A percentile compares a stretch with the other conserved stretches of the same genome.
These are phyloP conservation scores for Gelatoporia subvermispora DNA, from an alignment of 768 basidiomycete species.

Conservation along the genomic window DNA sequence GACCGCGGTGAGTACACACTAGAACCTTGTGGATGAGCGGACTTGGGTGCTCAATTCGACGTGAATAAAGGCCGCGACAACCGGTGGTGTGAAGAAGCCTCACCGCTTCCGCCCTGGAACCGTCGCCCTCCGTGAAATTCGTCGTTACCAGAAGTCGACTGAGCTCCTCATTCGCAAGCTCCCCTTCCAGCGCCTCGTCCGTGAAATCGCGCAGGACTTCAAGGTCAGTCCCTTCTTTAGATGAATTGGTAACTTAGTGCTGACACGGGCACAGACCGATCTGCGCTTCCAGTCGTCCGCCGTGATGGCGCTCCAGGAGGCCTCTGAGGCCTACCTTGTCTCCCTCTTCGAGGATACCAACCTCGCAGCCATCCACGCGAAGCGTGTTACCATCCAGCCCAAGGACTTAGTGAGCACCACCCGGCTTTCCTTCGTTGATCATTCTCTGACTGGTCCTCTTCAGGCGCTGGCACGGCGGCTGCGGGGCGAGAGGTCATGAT, in stretches of 20 bases:
- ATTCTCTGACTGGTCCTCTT: not conserved
- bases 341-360: conserved; percentile 43
- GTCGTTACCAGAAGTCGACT: conserved; percentile 36
- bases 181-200: conserved; percentile 62
- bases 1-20: conserved; percentile 30
- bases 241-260: not conserved
- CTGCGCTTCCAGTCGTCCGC: conserved; percentile 65
- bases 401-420: conserved; percentile 39
- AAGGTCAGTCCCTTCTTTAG: conserved; percentile 33
- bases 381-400: conserved; percentile 51
- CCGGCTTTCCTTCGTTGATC: not conserved
- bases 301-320: conserved; percentile 59
- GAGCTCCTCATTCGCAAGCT: conserved; percentile 43
- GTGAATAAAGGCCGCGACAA: conserved; percentile 27
- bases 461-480: conserved; percentile 42
- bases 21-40: not conserved
- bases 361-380: conserved; percentile 49
- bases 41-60: not conserved
- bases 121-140: conserved; percentile 34
- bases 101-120: conserved; percentile 36
- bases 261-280: conserved; percentile 34
- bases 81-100: conserved; percentile 66
- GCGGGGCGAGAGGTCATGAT: conserved; percentile 39
- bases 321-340: conserved; percentile 44
- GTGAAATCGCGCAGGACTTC: conserved; percentile 64